Conservation (phyloP, 116 monocot species). For the Posidonia oceanica region DNA sequence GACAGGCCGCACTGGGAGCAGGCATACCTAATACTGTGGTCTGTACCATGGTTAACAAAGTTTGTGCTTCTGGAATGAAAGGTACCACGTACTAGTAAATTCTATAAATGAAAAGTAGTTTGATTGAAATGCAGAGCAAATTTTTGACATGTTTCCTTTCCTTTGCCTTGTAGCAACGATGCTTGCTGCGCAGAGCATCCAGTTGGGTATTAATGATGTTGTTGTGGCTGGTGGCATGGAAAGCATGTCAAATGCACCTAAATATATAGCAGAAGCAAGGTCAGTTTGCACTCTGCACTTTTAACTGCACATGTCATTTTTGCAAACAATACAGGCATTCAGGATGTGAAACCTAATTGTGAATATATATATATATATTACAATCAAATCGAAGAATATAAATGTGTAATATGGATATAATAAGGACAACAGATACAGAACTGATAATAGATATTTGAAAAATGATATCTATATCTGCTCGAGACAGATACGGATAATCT, state of each 20-base stretch:
- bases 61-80: slow-evolving; percentile 98
- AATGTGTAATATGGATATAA: too few relatives aligned
- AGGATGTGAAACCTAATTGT: too few relatives aligned
- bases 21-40: slow-evolving; percentile 84
- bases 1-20: slow-evolving; percentile 97
- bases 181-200: slow-evolving; percentile 90
- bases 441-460: too few relatives aligned
- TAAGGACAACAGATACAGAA: too few relatives aligned
- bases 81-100: slow-evolving; percentile 25
- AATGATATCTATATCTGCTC: too few relatives aligned
- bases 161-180: slow-evolving; percentile 59
- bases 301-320: not conserved
- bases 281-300: slow-evolving; percentile 10
- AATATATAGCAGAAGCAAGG: slow-evolving; percentile 96
- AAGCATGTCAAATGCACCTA: slow-evolving; percentile 99
- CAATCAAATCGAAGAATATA: too few relatives aligned
- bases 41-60: slow-evolving; percentile 95
- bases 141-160: not conserved
- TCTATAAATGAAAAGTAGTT: not conserved
- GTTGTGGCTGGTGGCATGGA: slow-evolving; percentile 99
- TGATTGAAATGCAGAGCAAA: not conserved
- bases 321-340: too few relatives aligned
- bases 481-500: too few relatives aligned
- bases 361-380: too few relatives aligned
- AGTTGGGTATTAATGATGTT: slow-evolving; percentile 86